These are phyloP conservation scores for Plectosphaerella sp. DNA, from an alignment of 2,329 filamentous ascomycete genomes.

Conservation along the genomic window DNA sequence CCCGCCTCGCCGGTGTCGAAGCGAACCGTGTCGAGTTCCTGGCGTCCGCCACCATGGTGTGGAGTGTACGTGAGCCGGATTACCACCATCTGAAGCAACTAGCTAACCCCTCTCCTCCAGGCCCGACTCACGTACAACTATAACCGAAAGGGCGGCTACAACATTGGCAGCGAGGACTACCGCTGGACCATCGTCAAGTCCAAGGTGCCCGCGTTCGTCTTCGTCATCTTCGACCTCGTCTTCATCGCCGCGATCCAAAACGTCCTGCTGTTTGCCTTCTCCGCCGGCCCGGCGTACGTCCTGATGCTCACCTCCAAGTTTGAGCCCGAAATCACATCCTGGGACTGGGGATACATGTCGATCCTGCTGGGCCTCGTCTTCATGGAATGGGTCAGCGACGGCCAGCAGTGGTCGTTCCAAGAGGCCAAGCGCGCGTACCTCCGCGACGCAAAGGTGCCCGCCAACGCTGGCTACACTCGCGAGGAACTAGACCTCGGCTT, in stretches of 20 bases:
- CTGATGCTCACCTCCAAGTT: slow-evolving; percentile 70
- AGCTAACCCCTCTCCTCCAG: slow-evolving; percentile 33
- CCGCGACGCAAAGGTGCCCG: slow-evolving; percentile 65
- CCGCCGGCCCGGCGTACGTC: slow-evolving; percentile 73
- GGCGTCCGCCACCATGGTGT: slow-evolving; percentile 65
- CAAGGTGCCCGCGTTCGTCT: slow-evolving; percentile 57
- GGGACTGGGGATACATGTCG: slow-evolving; percentile 44
- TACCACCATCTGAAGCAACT: slow-evolving; percentile 6
- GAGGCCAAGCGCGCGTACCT: slow-evolving; percentile 73
- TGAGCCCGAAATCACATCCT: slow-evolving; percentile 39
- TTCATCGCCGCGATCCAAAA: slow-evolving; percentile 87
- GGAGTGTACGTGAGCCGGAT: slow-evolving; percentile 60
- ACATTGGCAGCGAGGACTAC: slow-evolving; percentile 88
- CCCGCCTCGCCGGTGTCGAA: slow-evolving; percentile 67
- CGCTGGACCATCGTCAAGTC: slow-evolving; percentile 74
- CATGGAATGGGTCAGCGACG: slow-evolving; percentile 78
- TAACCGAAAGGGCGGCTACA: slow-evolving; percentile 90
- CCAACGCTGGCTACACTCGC: slow-evolving; percentile 50
- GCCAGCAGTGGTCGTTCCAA: slow-evolving; percentile 92
- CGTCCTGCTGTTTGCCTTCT: slow-evolving; percentile 73
- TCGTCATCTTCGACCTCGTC: slow-evolving; percentile 76
- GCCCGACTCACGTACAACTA: slow-evolving; percentile 90
- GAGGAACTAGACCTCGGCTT: slow-evolving; percentile 89
- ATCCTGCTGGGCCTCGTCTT: slow-evolving; percentile 46
- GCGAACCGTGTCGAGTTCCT: slow-evolving; percentile 69